phyloP scores from a whole-genome alignment of 2,329 filamentous ascomycete species.

The Metarhizium album region DNA sequence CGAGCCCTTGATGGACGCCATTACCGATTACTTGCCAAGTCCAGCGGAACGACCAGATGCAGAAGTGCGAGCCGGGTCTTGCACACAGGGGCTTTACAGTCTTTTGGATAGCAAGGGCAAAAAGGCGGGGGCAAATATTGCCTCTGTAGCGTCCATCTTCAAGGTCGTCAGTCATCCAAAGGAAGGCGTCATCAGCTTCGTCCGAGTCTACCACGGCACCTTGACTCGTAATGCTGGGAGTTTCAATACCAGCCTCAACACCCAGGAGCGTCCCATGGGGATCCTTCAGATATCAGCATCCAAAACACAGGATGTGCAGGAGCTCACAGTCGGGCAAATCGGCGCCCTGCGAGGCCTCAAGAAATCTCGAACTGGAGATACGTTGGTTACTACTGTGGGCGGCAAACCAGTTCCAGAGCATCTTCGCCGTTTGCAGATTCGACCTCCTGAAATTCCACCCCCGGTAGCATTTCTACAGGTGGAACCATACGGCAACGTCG shows the following conservation, averaged over 20 bases:
- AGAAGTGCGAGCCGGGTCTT: conserved; percentile 60
- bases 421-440: conserved; percentile 66
- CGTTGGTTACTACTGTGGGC: conserved; percentile 62
- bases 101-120: conserved; percentile 30
- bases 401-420: conserved; percentile 53
- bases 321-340: conserved; percentile 78
- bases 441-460: conserved; percentile 80
- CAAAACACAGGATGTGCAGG: conserved; percentile 73
- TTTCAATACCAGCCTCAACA: conserved; percentile 77
- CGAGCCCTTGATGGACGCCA: conserved; percentile 78
- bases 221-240: conserved; percentile 63
- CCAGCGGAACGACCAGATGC: conserved; percentile 72
- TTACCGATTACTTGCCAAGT: conserved; percentile 77
- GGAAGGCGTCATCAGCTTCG: conserved; percentile 80
- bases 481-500: conserved; percentile 65
- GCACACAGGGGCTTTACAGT: conserved; percentile 24
- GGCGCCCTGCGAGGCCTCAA: conserved; percentile 88
- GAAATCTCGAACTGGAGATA: conserved; percentile 86
- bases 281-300: conserved; percentile 84
- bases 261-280: conserved; percentile 69
- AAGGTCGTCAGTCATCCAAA: conserved; percentile 87
- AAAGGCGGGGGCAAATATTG: conserved; percentile 23
- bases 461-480: conserved; percentile 96
- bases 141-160: conserved; percentile 62
- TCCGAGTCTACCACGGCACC: conserved; percentile 80